Base-by-base conservation (phyloP, 2,329 filamentous ascomycete genomes). In the Cytospora piceae region DNA sequence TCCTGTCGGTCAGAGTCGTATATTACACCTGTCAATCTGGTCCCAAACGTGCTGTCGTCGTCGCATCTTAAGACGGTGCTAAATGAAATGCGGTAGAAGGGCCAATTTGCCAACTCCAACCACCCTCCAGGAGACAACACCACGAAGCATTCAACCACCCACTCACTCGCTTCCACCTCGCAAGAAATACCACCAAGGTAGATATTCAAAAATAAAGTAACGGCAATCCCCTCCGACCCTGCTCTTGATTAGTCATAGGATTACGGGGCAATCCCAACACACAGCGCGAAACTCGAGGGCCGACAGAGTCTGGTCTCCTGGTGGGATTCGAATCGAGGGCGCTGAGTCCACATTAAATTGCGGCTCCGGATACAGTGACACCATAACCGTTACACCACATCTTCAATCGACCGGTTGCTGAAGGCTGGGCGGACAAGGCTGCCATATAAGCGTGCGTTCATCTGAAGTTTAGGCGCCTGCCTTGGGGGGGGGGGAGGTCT, bases 321-420 rank as follows among this genome's bases (percentile, higher is more conserved):
- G 42, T n/a, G n/a, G 42, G 42, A 46, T 46, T 46, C 42, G 42
- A 46, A 46, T 39, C 42, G 42, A 46, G 42, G 42, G 42, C n/a
- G 42, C 9, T 46, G 20, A 46, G 42, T 46, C 42, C 42, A 46
- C 42, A 46, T 46, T 46, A 9, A 7, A 9, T 22, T 46, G 42
- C 42, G 42, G 42, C 42, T 46, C 42, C 42, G n/a, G n/a, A 22
- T 11, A 46, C 20, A 46, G 42, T 22, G 20, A 46, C 7, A 15
- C 42, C 6, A 46, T 46, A 46, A 46, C 42, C 42, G 42, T 46
- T 46, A 22, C 42, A 46, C 42, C 42, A 46, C 42, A 46, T 46
- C 42, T 46, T 11, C 11, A 46, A 46, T 46, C 42, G 42, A n/a
- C 17, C 42, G 42, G 42, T 46, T 46, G 42, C 42, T 46, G 42